These are phyloP conservation scores for Ceratobasidium sp. DNA, from an alignment of 1,284 basidiomycete species.

Conservation along the genomic window DNA sequence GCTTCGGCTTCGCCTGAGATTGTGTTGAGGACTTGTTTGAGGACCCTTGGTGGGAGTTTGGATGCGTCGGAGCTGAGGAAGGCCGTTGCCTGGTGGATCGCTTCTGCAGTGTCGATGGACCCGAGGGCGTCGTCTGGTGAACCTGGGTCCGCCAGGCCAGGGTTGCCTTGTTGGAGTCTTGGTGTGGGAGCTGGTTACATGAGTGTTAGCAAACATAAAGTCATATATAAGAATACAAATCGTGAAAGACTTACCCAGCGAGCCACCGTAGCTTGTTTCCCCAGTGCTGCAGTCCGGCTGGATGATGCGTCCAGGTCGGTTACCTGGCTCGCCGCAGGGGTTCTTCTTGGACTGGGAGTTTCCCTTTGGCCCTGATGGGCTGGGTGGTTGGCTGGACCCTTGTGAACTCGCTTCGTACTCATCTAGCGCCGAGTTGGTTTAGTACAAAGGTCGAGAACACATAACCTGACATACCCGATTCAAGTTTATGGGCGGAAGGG, in stretches of 20 bases:
- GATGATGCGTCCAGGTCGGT: constrained; percentile 1
- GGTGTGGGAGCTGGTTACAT: too few species aligned
- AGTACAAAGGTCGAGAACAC: not conserved
- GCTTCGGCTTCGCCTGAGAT: too few species aligned
- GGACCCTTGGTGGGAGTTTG: not conserved
- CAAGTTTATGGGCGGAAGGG: not conserved
- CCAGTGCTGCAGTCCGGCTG: not conserved
- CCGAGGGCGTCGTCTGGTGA: too few species aligned
- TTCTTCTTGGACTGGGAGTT: too few species aligned
- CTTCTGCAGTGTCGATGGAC: not conserved
- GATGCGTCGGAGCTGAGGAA: constrained; percentile 5
- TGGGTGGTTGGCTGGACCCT: not conserved
- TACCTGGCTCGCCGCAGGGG: not conserved
- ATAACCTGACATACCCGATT: not conserved
- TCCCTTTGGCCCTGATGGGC: not conserved
- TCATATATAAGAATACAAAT: too few species aligned
- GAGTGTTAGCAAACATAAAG: too few species aligned
- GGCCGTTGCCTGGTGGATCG: not conserved
- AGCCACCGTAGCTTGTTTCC: not conserved
- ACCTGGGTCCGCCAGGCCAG: too few species aligned
- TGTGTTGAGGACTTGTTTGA: not conserved
- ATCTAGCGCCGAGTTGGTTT: not conserved
- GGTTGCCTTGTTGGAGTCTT: too few species aligned
- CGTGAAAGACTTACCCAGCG: not conserved
- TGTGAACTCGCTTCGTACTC: not conserved